Evolutionary conservation across 306 rosid species (phyloP).

Genomic region (Medicago lupulina): DNA sequence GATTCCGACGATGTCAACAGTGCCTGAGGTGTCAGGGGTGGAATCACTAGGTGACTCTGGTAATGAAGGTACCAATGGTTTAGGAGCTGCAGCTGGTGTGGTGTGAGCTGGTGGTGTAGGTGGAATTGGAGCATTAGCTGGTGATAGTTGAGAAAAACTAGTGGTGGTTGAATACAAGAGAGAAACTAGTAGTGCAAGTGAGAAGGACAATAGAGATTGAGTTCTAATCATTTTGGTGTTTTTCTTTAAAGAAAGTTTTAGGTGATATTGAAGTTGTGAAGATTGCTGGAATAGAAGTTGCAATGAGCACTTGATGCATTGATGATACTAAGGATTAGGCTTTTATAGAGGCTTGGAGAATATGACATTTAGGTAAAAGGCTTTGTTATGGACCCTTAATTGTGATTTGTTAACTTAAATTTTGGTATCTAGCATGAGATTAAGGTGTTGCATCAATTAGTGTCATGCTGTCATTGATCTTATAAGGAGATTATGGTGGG

Average conservation of each 20-base stretch:
- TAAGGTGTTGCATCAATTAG: slow-evolving; percentile 36
- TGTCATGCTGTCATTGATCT: background rate
- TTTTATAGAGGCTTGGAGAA: slow-evolving; percentile 41
- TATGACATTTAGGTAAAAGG: slow-evolving; percentile 44
- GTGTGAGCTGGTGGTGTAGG: slow-evolving; percentile 34
- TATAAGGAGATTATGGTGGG: slow-evolving; percentile 28
- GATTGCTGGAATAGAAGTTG: slow-evolving; percentile 5
- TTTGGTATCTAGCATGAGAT: background rate
- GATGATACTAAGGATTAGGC: background rate
- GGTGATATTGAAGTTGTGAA: background rate
- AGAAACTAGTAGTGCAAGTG: slow-evolving; percentile 31
- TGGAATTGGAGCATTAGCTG: slow-evolving; percentile 51
- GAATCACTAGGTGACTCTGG: slow-evolving; percentile 50
- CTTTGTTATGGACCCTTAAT: background rate
- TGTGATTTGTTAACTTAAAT: slow-evolving; percentile 37
- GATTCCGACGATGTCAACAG: slow-evolving; percentile 55
- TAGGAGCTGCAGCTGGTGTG: slow-evolving; percentile 35
- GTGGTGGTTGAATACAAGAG: slow-evolving; percentile 36
- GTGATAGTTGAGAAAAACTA: slow-evolving; percentile 46
- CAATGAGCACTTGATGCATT: slow-evolving; percentile 39
- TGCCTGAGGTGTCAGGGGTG: slow-evolving; percentile 45
- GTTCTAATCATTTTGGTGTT: slow-evolving; percentile 11
- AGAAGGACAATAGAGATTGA: slow-evolving; percentile 34
- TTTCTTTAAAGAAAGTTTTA: background rate
- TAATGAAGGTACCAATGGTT: slow-evolving; percentile 50